Percentiles rank a stretch among this genome's conserved stretches.
These are phyloP conservation scores for Phytophthora palmivora DNA, from an alignment of 352 stramenopile species.

Conservation along the genomic window DNA sequence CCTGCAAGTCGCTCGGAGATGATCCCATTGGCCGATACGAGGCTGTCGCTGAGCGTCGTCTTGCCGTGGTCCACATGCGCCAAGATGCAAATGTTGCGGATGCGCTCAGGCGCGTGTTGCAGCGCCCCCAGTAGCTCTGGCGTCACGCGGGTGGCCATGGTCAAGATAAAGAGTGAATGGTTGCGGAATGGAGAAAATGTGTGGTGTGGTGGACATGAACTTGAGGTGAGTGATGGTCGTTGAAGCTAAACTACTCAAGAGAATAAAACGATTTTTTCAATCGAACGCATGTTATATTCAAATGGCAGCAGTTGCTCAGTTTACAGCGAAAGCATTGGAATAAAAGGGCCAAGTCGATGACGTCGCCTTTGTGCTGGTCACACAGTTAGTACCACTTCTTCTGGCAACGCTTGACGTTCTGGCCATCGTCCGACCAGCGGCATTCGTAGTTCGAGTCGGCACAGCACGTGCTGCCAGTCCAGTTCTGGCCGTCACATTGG, in stretches of 20 bases:
- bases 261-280: neutral
- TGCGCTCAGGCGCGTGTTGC: slow-evolving; percentile 78
- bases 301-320: neutral
- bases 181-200: slow-evolving; percentile 3
- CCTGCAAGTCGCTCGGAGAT: slow-evolving; percentile 97
- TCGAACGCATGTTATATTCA: slow-evolving; percentile 12
- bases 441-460: slow-evolving; percentile 28
- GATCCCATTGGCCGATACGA: slow-evolving; percentile 97
- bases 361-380: too few relatives aligned
- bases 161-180: neutral
- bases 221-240: slow-evolving; percentile 14
- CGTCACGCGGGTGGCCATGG: slow-evolving; percentile 50
- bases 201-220: slow-evolving; percentile 9
- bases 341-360: neutral
- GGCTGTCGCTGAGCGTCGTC: slow-evolving; percentile 94
- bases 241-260: slow-evolving; percentile 6
- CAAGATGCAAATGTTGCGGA: slow-evolving; percentile 96
- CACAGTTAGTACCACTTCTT: slow-evolving; percentile 14
- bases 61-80: slow-evolving; percentile 96
- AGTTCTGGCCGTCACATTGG: slow-evolving; percentile 31
- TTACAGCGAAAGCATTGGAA: slow-evolving; percentile 9
- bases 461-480: slow-evolving; percentile 29
- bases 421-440: slow-evolving; percentile 18
- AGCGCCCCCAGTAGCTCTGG: slow-evolving; percentile 60
- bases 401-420: slow-evolving; percentile 29